phyloP scores from a whole-genome alignment of 1,139 yeast species.

The Suhomyces wounanorum region DNA sequence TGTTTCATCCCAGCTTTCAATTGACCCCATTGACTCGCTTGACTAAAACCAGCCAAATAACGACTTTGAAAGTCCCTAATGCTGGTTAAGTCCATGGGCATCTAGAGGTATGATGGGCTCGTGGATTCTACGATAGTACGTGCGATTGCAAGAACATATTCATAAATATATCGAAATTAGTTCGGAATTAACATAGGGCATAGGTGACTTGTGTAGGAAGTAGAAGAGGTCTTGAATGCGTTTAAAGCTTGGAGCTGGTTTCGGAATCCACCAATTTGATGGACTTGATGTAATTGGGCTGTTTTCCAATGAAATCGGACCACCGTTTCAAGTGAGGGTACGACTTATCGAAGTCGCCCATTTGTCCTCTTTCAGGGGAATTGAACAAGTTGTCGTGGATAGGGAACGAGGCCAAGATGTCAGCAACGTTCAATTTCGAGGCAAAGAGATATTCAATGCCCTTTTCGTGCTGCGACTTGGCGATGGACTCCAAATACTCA shows the following conservation, averaged over 20 bases:
- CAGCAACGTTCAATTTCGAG: slow-evolving; percentile 39
- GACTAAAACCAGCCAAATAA: no score
- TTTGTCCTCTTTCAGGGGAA: slow-evolving; percentile 14
- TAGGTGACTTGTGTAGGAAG: no score
- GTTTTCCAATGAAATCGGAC: slow-evolving; percentile 22
- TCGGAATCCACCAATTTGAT: slow-evolving; percentile 17
- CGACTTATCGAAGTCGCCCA: slow-evolving; percentile 12
- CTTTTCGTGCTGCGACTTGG: slow-evolving; percentile 29
- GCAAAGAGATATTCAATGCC: slow-evolving; percentile 39
- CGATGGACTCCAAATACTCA: slow-evolving; percentile 32
- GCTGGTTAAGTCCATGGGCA: no score
- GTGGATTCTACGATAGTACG: no score
- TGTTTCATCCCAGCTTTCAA: no score
- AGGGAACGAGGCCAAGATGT: slow-evolving; percentile 42
- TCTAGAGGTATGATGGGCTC: no score
- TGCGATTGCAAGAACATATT: no score
- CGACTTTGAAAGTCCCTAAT: no score
- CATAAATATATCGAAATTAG: no score
- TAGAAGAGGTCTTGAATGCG: no score
- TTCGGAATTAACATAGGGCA: no score
- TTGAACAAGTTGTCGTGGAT: slow-evolving; percentile 25
- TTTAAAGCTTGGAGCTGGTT: slow-evolving; percentile 1
- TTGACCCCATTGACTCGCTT: no score
- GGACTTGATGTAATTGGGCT: slow-evolving; percentile 26
- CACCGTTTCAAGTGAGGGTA: slow-evolving; percentile 33